Conservation (phyloP, 1,284 basidiomycete species). For the Afroboletus lepidellus region DNA sequence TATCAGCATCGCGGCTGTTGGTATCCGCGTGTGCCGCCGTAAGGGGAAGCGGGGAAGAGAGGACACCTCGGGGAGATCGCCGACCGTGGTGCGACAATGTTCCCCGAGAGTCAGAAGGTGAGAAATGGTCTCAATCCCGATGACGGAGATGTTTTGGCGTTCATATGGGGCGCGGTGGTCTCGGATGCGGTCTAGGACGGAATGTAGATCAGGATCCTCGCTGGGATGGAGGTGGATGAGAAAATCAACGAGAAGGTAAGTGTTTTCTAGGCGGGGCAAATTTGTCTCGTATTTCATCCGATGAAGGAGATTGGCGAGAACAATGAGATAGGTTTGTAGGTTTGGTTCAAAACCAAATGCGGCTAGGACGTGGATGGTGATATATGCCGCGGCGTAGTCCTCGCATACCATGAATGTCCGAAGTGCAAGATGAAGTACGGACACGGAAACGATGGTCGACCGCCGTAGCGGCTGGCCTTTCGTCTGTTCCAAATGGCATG, state of each 20-base stretch:
- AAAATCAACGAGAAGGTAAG: constrained; percentile 26
- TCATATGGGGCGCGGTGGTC: not conserved
- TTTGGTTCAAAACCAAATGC: constrained; percentile 33
- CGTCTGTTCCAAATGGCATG: constrained; percentile 32
- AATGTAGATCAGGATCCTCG: constrained; percentile 21
- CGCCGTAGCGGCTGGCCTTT: constrained; percentile 10
- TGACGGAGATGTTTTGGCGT: not conserved
- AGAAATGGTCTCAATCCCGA: constrained; percentile 18
- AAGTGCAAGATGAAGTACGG: constrained; percentile 42
- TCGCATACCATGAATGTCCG: constrained; percentile 41
- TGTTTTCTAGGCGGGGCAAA: not conserved
- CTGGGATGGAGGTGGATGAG: constrained; percentile 18
- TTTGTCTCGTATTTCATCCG: constrained; percentile 28
- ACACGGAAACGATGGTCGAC: constrained; percentile 34
- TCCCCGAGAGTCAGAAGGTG: constrained; percentile 25
- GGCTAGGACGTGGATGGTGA: constrained; percentile 37
- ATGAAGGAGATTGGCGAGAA: constrained; percentile 31
- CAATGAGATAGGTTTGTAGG: constrained; percentile 41
- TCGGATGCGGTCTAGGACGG: constrained; percentile 19
- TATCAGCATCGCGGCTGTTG: constrained; percentile 24
- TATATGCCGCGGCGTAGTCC: constrained; percentile 49
- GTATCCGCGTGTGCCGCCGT: constrained; percentile 2
- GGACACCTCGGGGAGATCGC: constrained; percentile 9
- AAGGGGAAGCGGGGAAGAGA: not conserved
- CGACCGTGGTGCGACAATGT: not conserved